phyloP scores from a whole-genome alignment of 306 rosid genomes.

The Arachis stenosperma region DNA sequence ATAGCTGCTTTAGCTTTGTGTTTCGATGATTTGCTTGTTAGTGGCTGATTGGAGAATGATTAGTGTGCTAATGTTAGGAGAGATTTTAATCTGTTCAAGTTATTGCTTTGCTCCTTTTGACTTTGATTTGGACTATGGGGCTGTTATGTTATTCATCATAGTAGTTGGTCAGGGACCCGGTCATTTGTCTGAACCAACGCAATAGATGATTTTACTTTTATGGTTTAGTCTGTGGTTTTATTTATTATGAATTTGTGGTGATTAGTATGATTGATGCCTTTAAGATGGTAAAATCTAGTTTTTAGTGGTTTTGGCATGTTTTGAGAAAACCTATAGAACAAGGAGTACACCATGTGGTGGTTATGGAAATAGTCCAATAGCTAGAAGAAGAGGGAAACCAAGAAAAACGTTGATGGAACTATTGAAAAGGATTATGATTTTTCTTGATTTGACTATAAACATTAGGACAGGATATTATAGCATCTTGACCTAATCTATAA shows the following conservation, averaged over 20 bases:
- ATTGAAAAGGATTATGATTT: not conserved
- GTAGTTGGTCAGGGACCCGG: constrained; percentile 19
- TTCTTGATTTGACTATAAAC: not conserved
- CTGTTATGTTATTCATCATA: not conserved
- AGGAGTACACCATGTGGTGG: not conserved
- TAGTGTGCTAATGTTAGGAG: constrained; percentile 1
- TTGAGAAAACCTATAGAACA: not conserved
- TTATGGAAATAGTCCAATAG: not conserved
- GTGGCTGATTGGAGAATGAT: not conserved
- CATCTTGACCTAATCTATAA: not conserved
- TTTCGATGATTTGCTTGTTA: not conserved
- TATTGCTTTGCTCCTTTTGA: not conserved
- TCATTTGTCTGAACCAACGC: constrained; percentile 24
- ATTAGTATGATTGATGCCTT: not conserved
- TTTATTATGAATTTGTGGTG: not conserved
- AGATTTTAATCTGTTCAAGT: not conserved
- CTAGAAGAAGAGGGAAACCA: not conserved
- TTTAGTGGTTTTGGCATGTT: not conserved
- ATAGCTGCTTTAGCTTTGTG: not conserved
- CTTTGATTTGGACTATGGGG: not conserved
- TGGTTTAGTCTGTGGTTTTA: not conserved
- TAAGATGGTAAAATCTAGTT: not conserved
- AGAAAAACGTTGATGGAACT: not conserved
- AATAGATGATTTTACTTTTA: not conserved
- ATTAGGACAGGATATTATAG: not conserved